A percentile compares a stretch with the other conserved stretches of the same genome.
Evolutionary conservation across 352 stramenopile species (phyloP).

Genomic region (Labyrinthula sp.): DNA sequence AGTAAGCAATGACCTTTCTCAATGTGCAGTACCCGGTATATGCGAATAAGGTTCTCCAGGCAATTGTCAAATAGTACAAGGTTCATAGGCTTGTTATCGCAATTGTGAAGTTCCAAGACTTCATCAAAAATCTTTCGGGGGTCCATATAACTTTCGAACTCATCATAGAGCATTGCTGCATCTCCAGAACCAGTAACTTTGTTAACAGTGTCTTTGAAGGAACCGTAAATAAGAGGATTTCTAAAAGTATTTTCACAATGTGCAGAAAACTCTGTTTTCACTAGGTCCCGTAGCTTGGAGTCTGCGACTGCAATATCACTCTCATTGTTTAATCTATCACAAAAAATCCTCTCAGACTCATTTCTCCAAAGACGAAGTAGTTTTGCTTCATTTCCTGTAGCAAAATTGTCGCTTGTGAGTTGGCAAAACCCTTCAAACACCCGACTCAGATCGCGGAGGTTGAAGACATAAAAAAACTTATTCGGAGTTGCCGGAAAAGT

Average conservation of each 20-base stretch:
- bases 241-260: constrained; percentile 46
- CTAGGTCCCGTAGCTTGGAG: constrained; percentile 46
- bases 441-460: constrained; percentile 69
- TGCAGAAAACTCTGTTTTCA: constrained; percentile 47
- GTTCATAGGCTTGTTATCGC: constrained; percentile 76
- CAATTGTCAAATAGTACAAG: constrained; percentile 82
- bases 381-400: constrained; percentile 3
- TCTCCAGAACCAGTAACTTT: constrained; percentile 42
- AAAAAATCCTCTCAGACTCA: constrained; percentile 71
- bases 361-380: constrained; percentile 67
- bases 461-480: constrained; percentile 91
- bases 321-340: constrained; percentile 63
- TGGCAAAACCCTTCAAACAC: constrained; percentile 80
- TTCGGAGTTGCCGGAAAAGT: constrained; percentile 68
- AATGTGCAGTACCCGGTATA: constrained; percentile 72
- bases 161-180: constrained; percentile 68
- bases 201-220: constrained; percentile 47
- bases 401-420: constrained; percentile 58
- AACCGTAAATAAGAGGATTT: constrained; percentile 69
- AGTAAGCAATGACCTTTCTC: constrained; percentile 67
- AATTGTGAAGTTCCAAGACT: constrained; percentile 73
- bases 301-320: constrained; percentile 57
- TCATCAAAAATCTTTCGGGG: constrained; percentile 71
- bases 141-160: constrained; percentile 66
- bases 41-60: constrained; percentile 69